phyloP scores from a whole-genome alignment of 2,329 filamentous ascomycete species.

The Thielaviopsis euricoi region DNA sequence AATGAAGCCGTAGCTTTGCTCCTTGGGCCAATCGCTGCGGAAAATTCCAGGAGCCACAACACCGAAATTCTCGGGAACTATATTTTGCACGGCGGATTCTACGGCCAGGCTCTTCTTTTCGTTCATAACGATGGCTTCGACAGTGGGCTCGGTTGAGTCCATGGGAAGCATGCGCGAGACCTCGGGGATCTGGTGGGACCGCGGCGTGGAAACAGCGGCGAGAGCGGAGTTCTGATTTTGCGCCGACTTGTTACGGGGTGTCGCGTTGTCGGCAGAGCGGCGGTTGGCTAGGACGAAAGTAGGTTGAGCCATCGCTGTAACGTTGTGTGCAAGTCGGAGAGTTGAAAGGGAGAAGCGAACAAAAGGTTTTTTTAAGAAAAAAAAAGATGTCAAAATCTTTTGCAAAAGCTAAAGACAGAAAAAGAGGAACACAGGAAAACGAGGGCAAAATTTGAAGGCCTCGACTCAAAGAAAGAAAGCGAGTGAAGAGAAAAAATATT shows the following conservation, averaged over 20 bases:
- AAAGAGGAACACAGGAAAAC: background rate
- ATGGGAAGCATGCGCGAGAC: background rate
- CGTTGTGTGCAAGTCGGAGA: background rate
- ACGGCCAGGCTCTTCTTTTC: background rate
- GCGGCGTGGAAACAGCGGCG: background rate
- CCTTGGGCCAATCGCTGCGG: slow-evolving; percentile 63
- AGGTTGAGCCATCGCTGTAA: background rate
- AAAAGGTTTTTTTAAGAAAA: background rate
- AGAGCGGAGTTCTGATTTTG: background rate
- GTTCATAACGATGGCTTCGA: background rate
- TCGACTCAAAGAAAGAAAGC: background rate
- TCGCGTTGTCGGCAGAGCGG: background rate
- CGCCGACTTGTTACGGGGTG: background rate
- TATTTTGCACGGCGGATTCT: slow-evolving; percentile 12
- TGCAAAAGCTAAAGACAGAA: background rate
- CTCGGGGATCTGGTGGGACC: background rate
- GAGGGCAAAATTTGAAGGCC: background rate
- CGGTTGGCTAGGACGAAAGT: slow-evolving; percentile 1
- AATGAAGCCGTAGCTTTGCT: slow-evolving; percentile 55
- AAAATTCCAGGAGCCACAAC: slow-evolving; percentile 59
- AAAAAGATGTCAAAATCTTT: background rate
- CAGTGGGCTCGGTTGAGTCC: background rate
- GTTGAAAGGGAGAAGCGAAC: background rate
- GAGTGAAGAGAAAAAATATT: background rate
- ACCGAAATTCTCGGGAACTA: slow-evolving; percentile 55